Percentiles rank a stretch among this genome's conserved stretches.
Conservation (phyloP, 179 eudicot genomes). For the Actinidia chinensis region DNA sequence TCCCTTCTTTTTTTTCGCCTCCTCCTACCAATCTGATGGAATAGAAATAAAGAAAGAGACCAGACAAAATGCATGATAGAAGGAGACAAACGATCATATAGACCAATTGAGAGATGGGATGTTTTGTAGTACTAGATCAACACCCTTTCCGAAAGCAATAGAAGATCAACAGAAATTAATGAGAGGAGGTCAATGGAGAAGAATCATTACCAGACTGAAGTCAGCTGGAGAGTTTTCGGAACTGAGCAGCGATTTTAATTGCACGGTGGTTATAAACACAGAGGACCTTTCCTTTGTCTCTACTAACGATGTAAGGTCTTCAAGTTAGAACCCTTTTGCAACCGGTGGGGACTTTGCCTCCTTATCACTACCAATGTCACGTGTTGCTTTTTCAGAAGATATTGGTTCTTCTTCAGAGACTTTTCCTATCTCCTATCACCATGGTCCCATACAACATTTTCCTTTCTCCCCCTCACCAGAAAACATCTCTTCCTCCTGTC, state of each 20-base stretch:
- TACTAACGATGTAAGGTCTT: too few relatives aligned
- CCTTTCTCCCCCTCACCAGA: neutral
- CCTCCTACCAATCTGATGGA: too few relatives aligned
- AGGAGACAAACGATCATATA: too few relatives aligned
- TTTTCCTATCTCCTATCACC: neutral
- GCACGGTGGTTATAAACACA: neutral
- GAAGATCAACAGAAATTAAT: neutral
- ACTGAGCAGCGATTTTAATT: neutral
- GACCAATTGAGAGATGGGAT: neutral
- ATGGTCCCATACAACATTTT: neutral
- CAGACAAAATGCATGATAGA: too few relatives aligned
- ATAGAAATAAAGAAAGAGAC: too few relatives aligned
- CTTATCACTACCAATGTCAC: neutral
- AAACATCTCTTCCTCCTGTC: neutral
- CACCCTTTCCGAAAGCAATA: neutral
- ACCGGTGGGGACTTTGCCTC: neutral
- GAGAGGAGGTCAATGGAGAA: neutral
- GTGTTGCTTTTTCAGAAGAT: neutral
- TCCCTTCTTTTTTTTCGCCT: too few relatives aligned
- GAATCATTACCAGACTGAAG: too few relatives aligned
- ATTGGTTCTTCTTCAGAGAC: too few relatives aligned
- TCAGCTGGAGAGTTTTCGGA: too few relatives aligned
- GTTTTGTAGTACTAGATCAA: neutral
- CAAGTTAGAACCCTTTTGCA: too few relatives aligned
- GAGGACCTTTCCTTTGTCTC: neutral